phyloP scores from a whole-genome alignment of 2,329 filamentous ascomycete species.

The Sarocladium brachiariae region DNA sequence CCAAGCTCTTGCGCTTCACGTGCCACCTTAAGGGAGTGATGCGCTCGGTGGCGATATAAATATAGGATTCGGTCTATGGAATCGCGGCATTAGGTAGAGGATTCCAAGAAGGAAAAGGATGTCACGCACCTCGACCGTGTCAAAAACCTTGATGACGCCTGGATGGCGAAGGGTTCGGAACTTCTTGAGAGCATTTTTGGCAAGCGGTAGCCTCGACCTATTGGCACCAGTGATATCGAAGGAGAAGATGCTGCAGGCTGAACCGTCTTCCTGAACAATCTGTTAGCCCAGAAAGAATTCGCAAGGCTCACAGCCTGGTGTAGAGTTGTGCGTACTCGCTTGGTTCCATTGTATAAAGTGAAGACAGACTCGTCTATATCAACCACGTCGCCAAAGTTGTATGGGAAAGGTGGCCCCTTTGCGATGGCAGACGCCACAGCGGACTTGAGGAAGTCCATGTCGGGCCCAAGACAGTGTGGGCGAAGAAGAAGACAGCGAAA shows the following conservation, averaged over 20 bases:
- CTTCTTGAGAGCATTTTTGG: constrained; percentile 91
- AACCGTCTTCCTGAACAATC: constrained; percentile 71
- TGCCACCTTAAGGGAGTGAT: constrained; percentile 85
- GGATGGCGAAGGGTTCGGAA: constrained; percentile 88
- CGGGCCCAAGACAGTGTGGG: not conserved
- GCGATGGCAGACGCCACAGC: constrained; percentile 95
- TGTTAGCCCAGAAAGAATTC: not conserved
- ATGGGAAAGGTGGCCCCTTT: constrained; percentile 88
- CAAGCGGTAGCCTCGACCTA: constrained; percentile 73
- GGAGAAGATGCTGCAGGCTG: constrained; percentile 91
- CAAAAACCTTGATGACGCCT: constrained; percentile 86
- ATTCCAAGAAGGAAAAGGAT: not conserved
- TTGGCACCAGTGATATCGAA: constrained; percentile 76
- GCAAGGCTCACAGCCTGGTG: not conserved
- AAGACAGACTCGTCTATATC: constrained; percentile 92
- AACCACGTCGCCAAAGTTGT: constrained; percentile 85
- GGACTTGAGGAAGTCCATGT: constrained; percentile 97
- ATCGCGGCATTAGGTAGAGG: constrained; percentile 18
- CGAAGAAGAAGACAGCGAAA: not conserved
- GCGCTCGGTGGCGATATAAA: constrained; percentile 93
- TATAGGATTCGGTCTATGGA: constrained; percentile 76
- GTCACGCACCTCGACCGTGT: constrained; percentile 73
- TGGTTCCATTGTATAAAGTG: constrained; percentile 92
- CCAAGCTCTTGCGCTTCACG: constrained; percentile 78
- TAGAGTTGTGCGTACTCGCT: constrained; percentile 53